Evolutionary conservation across 2,329 filamentous ascomycete species (phyloP).

Genomic region (Phialocephala subalpina): DNA sequence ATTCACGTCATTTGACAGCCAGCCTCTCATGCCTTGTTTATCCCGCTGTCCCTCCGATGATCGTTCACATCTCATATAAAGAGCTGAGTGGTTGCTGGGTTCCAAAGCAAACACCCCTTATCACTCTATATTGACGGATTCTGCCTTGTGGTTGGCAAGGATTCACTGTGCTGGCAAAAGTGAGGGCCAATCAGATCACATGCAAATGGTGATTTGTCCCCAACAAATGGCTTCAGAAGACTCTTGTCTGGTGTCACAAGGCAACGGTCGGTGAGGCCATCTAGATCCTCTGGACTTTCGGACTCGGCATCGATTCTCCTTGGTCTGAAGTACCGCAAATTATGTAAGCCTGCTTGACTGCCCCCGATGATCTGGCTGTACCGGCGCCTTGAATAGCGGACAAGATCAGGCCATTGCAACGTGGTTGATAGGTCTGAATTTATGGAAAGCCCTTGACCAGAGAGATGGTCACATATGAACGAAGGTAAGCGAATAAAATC

Average conservation of each 20-base stretch:
- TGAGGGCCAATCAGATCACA: conserved; percentile 24
- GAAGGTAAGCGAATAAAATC: too few relatives aligned
- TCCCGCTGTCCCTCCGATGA: conserved; percentile 6
- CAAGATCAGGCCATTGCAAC: background rate
- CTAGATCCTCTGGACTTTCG: background rate
- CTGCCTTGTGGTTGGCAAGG: conserved; percentile 36
- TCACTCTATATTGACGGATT: conserved; percentile 27
- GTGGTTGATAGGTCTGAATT: background rate
- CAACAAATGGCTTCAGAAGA: conserved; percentile 12
- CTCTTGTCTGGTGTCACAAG: conserved; percentile 17
- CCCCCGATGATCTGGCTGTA: background rate
- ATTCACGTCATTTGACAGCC: conserved; percentile 23
- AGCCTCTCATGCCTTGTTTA: conserved; percentile 13
- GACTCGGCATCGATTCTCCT: background rate
- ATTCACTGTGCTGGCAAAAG: conserved; percentile 35
- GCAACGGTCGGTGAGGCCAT: conserved; percentile 9
- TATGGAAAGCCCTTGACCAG: background rate
- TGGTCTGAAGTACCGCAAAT: conserved; percentile 2
- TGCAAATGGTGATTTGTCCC: conserved; percentile 17
- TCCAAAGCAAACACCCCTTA: conserved; percentile 23
- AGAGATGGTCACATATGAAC: too few relatives aligned
- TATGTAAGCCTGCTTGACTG: background rate
- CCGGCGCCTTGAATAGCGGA: background rate
- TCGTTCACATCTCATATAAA: background rate
- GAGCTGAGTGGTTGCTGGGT: conserved; percentile 18